Evolutionary conservation across 2,329 filamentous ascomycete species (phyloP).

Genomic region (Penicillium sp.): DNA sequence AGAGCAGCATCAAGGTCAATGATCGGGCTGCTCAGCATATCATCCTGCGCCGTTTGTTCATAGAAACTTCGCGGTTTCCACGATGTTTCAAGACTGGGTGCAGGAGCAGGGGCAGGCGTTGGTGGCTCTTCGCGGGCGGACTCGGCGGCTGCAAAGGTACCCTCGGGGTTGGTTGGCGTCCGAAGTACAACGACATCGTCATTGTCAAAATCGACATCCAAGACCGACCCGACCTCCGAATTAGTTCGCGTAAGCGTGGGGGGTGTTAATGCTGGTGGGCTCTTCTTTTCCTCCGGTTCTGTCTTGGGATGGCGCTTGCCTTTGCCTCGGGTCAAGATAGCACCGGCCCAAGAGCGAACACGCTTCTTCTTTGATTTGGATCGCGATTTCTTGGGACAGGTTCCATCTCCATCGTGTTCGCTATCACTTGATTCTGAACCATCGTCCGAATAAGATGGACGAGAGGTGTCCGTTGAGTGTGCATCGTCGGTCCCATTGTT

Average conservation of each 20-base stretch:
- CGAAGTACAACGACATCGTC: slow-evolving; percentile 50
- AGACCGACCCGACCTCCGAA: slow-evolving; percentile 42
- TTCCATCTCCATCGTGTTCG: slow-evolving; percentile 21
- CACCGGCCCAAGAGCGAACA: slow-evolving; percentile 63
- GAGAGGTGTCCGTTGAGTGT: slow-evolving; percentile 23
- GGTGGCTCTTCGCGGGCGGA: slow-evolving; percentile 15
- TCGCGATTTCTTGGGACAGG: slow-evolving; percentile 31
- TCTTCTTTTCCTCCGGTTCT: slow-evolving; percentile 33
- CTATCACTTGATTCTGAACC: slow-evolving; percentile 33
- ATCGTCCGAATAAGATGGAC: slow-evolving; percentile 30
- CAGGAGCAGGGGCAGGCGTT: slow-evolving; percentile 17
- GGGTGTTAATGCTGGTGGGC: slow-evolving; percentile 38
- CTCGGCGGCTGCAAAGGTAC: slow-evolving; percentile 26
- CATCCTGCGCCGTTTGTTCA: slow-evolving; percentile 53
- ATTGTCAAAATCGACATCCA: slow-evolving; percentile 50
- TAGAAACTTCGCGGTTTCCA: slow-evolving; percentile 48
- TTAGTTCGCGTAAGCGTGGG: slow-evolving; percentile 42
- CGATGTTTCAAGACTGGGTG: slow-evolving; percentile 34
- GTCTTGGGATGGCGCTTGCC: slow-evolving; percentile 47
- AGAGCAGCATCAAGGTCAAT: slow-evolving; percentile 94
- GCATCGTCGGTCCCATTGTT: slow-evolving; percentile 19
- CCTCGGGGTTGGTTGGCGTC: slow-evolving; percentile 40
- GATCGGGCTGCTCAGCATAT: slow-evolving; percentile 67
- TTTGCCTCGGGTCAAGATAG: slow-evolving; percentile 47
- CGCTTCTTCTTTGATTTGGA: slow-evolving; percentile 59